Base-by-base conservation (phyloP, 129 eudicot genomes). In the Artemisia annua region DNA sequence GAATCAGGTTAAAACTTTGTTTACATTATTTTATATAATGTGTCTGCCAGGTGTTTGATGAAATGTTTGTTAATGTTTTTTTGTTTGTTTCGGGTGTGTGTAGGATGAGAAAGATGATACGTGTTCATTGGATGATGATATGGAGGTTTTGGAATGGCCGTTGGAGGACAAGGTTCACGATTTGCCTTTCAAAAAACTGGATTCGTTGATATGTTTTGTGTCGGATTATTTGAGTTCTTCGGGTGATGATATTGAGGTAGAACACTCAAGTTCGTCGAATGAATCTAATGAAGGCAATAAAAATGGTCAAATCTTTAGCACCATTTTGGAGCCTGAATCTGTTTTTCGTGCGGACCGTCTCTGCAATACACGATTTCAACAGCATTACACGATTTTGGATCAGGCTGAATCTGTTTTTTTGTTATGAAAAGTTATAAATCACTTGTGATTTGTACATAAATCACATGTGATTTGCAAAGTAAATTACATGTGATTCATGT, bases 71-170 rank as follows among this genome's bases (percentile, higher is more conserved):
- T n/a, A n/a, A n/a, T n/a, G n/a, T n/a, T n/a, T n/a, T n/a, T n/a
- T n/a, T n/a, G n/a, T n/a, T n/a, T n/a, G n/a, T n/a, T n/a, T n/a
- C n/a, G n/a, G n/a, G n/a, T n/a, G n/a, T n/a, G n/a, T n/a, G n/a
- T n/a, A n/a, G n/a, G n/a, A n/a, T n/a, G n/a, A n/a, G n/a, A n/a
- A n/a, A n/a, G n/a, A n/a, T n/a, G n/a, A n/a, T n/a, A n/a, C n/a
- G n/a, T n/a, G n/a, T n/a, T n/a, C n/a, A n/a, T n/a, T n/a, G n/a
- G n/a, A n/a, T n/a, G n/a, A n/a, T n/a, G n/a, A n/a, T 30, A 7
- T 83, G 79, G 85, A 79, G 74, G 48, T 74, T 58, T 55, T 63
- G 57, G 59, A 72, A 15, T 48, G 71, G 54, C 80, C 76, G 20
- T 55, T 78, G 49, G 64, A 80, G 30, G 62, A 72, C 56, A 64